Evolutionary conservation across 345 rosid genomes (phyloP).

Genomic region (Pistacia vera): DNA sequence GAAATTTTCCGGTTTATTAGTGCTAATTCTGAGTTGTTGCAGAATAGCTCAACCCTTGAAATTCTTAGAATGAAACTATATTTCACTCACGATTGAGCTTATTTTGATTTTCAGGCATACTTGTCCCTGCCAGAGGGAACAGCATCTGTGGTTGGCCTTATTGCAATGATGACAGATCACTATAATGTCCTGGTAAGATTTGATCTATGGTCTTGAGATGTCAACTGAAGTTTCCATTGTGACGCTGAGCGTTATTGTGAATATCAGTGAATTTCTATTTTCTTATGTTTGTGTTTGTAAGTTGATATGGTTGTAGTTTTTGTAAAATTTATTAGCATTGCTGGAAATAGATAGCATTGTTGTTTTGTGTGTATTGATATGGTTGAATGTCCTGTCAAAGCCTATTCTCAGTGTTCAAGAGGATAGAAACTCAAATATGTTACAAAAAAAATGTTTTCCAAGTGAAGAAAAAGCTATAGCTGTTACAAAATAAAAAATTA

Average conservation of each 20-base stretch:
- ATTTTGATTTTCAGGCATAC: slow-evolving; percentile 67
- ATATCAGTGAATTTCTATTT: background rate
- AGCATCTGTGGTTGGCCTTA: slow-evolving; percentile 91
- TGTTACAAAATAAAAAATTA: too few relatives aligned
- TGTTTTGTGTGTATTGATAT: background rate
- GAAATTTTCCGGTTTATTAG: background rate
- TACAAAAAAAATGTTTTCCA: background rate
- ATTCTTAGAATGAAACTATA: background rate
- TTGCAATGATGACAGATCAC: slow-evolving; percentile 99
- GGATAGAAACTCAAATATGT: background rate
- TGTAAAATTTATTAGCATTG: background rate
- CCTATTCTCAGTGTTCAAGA: background rate
- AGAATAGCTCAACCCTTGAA: slow-evolving; percentile 7
- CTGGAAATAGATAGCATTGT: background rate
- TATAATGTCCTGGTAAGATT: slow-evolving; percentile 79
- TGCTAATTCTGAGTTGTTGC: background rate
- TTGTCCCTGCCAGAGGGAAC: slow-evolving; percentile 94
- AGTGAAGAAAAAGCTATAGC: background rate
- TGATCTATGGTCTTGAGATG: slow-evolving; percentile 4
- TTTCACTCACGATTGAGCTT: slow-evolving; percentile 8
- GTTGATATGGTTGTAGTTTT: background rate
- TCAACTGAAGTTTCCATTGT: background rate
- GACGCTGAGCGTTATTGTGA: background rate
- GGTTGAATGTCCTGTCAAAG: background rate
- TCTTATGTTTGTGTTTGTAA: background rate